Evolutionary conservation across 2,329 filamentous ascomycete genomes (phyloP), one percentile per base, ranked within the genome.

Genomic region (Colletotrichum lentis): DNA sequence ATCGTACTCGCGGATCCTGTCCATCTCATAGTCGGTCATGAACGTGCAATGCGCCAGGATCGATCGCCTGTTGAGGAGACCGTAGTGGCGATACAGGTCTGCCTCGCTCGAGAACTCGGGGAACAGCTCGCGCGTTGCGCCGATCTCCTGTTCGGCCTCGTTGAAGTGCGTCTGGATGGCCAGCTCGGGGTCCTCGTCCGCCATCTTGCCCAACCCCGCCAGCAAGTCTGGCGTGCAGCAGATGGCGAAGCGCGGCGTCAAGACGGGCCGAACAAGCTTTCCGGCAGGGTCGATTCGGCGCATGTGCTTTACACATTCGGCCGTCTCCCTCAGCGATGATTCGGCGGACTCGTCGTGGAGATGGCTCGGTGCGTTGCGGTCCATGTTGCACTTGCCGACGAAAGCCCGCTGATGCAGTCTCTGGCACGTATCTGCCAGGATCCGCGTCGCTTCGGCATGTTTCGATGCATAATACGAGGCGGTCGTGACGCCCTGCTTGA

Each of bases 11-110:
- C 76, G 71, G 1, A 91, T 71, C 5, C 79, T 78, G 0, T 76
- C 70, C 54, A 85, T 82, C 74, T 91, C 89, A 37, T 84, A 80
- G 3, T 86, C 82, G 5, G 79, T 82, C 77, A 90, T 85, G 73
- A 86, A 83, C 64, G 87, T 90, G 77, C 88, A 90, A 73, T 91
- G 90, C 0, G 89, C 90, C 0, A 91, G 82, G 64, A 91, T 89
- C 0, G 85, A 84, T 10, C 85, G 82, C 3, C 77, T 69, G 1
- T 78, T 84, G 6, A 92, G 79, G 4, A 91, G 76, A 0, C 82
- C 82, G 67, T 83, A 88, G 70, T 80, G 74, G 11, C 80, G 77
- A 72, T 91, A 91, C 3, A 91, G 77, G 61, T 89, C 86, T 0
- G 82, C 85, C 74, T 91, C 88, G 62, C 81, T 86, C 7, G 67